Percentiles rank a stretch among this genome's conserved stretches.
Evolutionary conservation across 306 rosid genomes (phyloP).

Genomic region (Medicago truncatula): DNA sequence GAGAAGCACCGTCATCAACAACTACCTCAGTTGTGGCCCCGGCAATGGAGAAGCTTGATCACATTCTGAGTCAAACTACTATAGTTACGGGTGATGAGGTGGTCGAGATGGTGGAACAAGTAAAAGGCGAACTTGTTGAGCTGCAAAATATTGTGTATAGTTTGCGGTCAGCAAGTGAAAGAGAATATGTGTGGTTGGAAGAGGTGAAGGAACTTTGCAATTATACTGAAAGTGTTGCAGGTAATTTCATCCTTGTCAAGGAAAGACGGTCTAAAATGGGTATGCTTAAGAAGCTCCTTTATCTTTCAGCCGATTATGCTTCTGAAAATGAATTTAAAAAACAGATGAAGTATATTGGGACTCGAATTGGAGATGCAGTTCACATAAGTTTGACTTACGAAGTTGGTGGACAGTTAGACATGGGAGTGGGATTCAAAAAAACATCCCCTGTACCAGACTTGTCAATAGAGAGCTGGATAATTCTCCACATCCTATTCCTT

Average conservation of each 20-base stretch:
- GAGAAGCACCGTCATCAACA: neutral
- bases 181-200: conserved; percentile 28
- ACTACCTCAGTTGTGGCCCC: no score
- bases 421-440: neutral
- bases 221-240: neutral
- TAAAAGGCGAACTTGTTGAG: neutral
- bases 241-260: conserved; percentile 19
- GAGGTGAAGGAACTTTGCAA: conserved; percentile 24
- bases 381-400: conserved; percentile 16
- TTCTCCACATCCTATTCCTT: neutral
- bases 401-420: conserved; percentile 16
- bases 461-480: neutral
- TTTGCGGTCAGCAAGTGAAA: neutral
- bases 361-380: conserved; percentile 23
- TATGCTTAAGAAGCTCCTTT: neutral
- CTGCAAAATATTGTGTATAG: neutral
- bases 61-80: neutral
- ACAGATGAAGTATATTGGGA: conserved; percentile 11
- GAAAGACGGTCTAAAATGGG: neutral
- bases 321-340: neutral
- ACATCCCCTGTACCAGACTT: neutral
- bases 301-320: neutral
- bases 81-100: neutral
- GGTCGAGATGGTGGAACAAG: neutral
- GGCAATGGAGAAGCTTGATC: conserved; percentile 14